Evolutionary conservation across 257 asterid genomes (phyloP).

Genomic region (Solanum microdontum): DNA sequence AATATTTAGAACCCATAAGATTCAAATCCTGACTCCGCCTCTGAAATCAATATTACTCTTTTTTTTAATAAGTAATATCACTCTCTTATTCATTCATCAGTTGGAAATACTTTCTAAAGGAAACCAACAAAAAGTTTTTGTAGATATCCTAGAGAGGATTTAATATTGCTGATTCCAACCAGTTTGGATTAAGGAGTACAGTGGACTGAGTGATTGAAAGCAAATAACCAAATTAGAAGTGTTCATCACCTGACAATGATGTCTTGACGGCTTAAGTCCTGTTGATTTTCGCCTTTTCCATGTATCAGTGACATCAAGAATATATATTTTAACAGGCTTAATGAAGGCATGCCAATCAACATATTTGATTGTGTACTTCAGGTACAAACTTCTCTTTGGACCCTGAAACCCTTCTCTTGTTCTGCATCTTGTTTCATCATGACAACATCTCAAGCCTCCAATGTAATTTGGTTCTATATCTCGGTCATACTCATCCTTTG

Average conservation of each 20-base stretch:
- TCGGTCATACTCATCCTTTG: conserved; percentile 25
- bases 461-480: conserved; percentile 19
- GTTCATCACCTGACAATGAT: conserved; percentile 23
- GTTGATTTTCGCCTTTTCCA: conserved; percentile 22
- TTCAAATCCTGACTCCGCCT: background rate
- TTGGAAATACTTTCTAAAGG: background rate
- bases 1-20: background rate
- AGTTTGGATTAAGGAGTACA: background rate
- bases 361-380: conserved; percentile 56
- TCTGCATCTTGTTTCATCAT: conserved; percentile 50
- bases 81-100: background rate
- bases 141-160: background rate
- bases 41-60: background rate
- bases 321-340: conserved; percentile 51
- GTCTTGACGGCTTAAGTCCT: conserved; percentile 7
- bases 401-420: conserved; percentile 33
- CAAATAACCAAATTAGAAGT: background rate
- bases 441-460: conserved; percentile 71
- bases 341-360: conserved; percentile 45
- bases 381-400: conserved; percentile 33
- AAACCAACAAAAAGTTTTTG: background rate
- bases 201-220: background rate
- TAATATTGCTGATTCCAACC: background rate
- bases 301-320: conserved; percentile 52
- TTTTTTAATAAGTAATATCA: background rate